Evolutionary conservation across 305 asterid species (phyloP).

Genomic region (Fraxinus floribunda): DNA sequence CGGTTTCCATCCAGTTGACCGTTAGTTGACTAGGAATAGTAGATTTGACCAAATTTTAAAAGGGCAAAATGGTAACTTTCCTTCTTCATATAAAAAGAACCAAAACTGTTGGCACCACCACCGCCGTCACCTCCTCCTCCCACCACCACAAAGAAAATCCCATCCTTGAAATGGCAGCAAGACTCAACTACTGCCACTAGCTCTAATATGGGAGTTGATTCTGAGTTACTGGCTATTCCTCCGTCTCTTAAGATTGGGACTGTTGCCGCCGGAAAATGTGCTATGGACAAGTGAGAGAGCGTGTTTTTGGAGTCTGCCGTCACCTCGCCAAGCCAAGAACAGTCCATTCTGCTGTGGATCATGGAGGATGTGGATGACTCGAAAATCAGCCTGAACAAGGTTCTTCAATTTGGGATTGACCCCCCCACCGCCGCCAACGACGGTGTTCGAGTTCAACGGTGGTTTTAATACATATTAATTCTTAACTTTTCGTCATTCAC

Average conservation of each 20-base stretch:
- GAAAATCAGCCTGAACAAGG: conserved; percentile 53
- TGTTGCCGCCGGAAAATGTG: conserved; percentile 18
- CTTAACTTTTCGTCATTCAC: too few relatives aligned
- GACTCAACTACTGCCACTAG: conserved; percentile 70
- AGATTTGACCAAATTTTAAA: too few relatives aligned
- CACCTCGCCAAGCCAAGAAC: conserved; percentile 74
- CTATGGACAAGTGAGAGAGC: conserved; percentile 86
- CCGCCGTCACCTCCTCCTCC: too few relatives aligned
- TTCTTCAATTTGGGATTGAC: conserved; percentile 47
- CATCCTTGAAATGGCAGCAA: conserved; percentile 73
- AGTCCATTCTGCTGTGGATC: conserved; percentile 79
- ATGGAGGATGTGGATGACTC: conserved; percentile 93
- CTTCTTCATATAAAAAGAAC: too few relatives aligned
- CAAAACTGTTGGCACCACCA: too few relatives aligned
- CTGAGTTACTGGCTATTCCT: conserved; percentile 49
- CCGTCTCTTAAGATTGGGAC: conserved; percentile 50
- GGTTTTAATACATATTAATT: conserved; percentile 28
- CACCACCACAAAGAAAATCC: conserved; percentile 25
- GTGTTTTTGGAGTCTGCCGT: conserved; percentile 65
- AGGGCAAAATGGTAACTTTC: too few relatives aligned
- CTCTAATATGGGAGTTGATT: conserved; percentile 57
- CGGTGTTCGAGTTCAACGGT: conserved; percentile 55
- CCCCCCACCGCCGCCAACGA: conserved; percentile 26
- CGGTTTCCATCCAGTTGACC: too few relatives aligned
- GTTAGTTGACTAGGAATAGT: too few relatives aligned